A percentile compares a stretch with the other conserved stretches of the same genome.
phyloP scores from a whole-genome alignment of 192 early-diverging fungal genomes.

The Entomortierella lignicola region DNA sequence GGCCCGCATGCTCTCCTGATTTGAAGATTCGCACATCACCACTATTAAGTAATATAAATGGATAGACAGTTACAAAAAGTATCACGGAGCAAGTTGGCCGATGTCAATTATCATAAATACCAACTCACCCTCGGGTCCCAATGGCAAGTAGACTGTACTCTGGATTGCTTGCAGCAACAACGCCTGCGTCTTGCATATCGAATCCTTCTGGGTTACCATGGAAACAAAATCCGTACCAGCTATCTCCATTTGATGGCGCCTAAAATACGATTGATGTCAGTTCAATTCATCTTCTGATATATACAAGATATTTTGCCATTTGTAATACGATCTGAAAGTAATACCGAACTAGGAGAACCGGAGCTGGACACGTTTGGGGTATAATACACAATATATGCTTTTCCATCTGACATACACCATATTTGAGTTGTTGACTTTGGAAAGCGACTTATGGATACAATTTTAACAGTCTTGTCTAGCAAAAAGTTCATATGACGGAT shows the following conservation, averaged over 20 bases:
- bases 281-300: too few species aligned
- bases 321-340: background rate
- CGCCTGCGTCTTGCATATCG: constrained; percentile 51
- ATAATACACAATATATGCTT: constrained; percentile 72
- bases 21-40: constrained; percentile 49
- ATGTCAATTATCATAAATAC: background rate
- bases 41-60: constrained; percentile 1
- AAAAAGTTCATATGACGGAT: constrained; percentile 65
- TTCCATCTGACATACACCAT: constrained; percentile 63
- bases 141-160: constrained; percentile 78
- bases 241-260: constrained; percentile 44
- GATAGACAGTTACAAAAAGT: too few species aligned
- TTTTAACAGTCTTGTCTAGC: constrained; percentile 33
- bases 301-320: too few species aligned
- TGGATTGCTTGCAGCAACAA: constrained; percentile 76
- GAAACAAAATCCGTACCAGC: constrained; percentile 66
- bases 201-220: constrained; percentile 57
- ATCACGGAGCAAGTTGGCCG: too few species aligned
- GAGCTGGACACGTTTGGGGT: constrained; percentile 40
- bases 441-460: constrained; percentile 46
- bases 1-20: constrained; percentile 49
- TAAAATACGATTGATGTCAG: background rate
- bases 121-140: constrained; percentile 65
- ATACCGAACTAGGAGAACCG: constrained; percentile 29
- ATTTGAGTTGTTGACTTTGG: constrained; percentile 47